Evolutionary conservation across 169 alveolate genomes (phyloP), one percentile per base, ranked within the genome.

Genomic region (Plasmodium fragile): DNA sequence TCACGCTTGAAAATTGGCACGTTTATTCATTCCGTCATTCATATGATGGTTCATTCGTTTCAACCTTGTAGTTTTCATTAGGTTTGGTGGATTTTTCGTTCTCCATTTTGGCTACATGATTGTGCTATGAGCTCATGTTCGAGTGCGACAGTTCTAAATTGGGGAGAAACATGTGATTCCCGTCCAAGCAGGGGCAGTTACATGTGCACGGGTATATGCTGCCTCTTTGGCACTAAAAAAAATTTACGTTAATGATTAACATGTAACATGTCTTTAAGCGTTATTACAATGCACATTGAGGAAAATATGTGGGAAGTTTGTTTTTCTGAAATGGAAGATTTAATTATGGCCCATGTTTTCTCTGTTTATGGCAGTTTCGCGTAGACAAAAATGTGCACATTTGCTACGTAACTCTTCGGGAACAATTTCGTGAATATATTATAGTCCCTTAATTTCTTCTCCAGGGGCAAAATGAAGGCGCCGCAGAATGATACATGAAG

Each of bases 91-190:
- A 65, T 65, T 65, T 65, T 65, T 65, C 36, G 75, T 28, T 22
- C 75, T 65, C 41, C 75, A 65, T 65, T 65, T 65, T 65, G 75
- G n/a, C 75, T 28, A 65, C 75, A 65, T 65, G 41, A 18, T 65
- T 65, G 36, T 65, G 75, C 5, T 65, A 49, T 49, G 8, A 49
- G 59, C 16, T 49, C 59, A 49, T 49, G 25, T 49, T 49, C 59
- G 25, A 49, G 59, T 13, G 59, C 8, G 25, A 22, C 59, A 13
- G 22, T 49, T 49, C 22, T 11, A 49, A 49, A 49, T 49, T 49
- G 22, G 18, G 59, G 59, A 1, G 6, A 1, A 49, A 49, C 25
- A 49, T 7, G 11, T 49, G 59, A 49, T 49, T 11, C 22, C 25
- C 22, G 59, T 49, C 22, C 22, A 49, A 13, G 25, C 18, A 49